phyloP scores from a whole-genome alignment of 169 alveolate species.

The Cyclospora cayetanensis region DNA sequence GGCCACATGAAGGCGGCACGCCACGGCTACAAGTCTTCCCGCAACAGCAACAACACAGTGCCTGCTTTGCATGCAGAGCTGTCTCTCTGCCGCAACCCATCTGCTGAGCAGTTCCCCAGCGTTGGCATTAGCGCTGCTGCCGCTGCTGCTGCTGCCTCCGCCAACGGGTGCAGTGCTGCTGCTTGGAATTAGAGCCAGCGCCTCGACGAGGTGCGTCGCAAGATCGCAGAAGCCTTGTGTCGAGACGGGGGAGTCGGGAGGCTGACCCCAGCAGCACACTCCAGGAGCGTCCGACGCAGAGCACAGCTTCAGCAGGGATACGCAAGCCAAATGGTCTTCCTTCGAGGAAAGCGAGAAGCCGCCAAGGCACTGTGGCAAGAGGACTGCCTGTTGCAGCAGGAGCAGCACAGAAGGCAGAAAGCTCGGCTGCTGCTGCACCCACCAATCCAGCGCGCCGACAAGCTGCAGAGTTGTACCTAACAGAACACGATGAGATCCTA shows the following conservation, averaged over 20 bases:
- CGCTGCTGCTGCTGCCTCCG: constrained; percentile 44
- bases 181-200: not conserved
- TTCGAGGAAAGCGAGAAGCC: not conserved
- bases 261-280: constrained; percentile 13
- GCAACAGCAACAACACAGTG: constrained; percentile 46
- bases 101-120: not conserved
- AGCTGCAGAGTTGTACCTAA: constrained; percentile 32
- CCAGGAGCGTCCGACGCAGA: constrained; percentile 5
- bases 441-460: constrained; percentile 19
- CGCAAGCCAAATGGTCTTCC: constrained; percentile 33
- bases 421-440: constrained; percentile 31
- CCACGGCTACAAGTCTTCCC: constrained; percentile 3
- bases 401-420: constrained; percentile 32
- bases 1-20: constrained; percentile 11
- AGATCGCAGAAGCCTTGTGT: not conserved
- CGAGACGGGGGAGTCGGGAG: not conserved
- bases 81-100: constrained; percentile 1
- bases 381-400: constrained; percentile 30
- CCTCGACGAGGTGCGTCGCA: constrained; percentile 10
- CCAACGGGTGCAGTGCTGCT: too few species aligned
- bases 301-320: constrained; percentile 16
- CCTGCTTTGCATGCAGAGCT: constrained; percentile 31
- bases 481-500: constrained; percentile 12
- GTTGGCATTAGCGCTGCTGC: not conserved
- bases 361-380: not conserved